phyloP scores from a whole-genome alignment of 805 yeast species.

The Schizosaccharomyces lindneri region DNA sequence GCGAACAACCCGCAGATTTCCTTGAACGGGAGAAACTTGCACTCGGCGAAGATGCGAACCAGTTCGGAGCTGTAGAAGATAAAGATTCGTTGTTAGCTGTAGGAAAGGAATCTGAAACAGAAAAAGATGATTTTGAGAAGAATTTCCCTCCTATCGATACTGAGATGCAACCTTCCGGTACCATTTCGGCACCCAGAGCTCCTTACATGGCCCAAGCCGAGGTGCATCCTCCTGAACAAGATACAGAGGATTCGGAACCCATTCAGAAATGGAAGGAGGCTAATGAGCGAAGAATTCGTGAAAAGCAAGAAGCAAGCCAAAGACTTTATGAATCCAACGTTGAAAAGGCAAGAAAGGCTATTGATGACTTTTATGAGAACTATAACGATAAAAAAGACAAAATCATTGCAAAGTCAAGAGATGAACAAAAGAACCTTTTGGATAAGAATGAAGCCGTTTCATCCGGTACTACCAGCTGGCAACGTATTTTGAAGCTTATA shows the following conservation, averaged over 20 bases:
- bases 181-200: conserved; percentile 1
- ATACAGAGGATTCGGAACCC: conserved; percentile 27
- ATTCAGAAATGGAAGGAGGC: conserved; percentile 58
- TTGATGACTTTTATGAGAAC: conserved; percentile 79
- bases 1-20: conserved; percentile 18
- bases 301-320: conserved; percentile 49
- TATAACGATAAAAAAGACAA: conserved; percentile 66
- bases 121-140: conserved; percentile 1
- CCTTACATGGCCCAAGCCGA: conserved; percentile 1
- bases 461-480: conserved; percentile 30
- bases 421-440: conserved; percentile 46
- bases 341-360: conserved; percentile 51
- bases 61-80: conserved; percentile 6
- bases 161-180: conserved; percentile 2
- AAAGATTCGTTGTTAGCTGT: not conserved
- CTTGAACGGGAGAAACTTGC: conserved; percentile 19
- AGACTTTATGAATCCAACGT: conserved; percentile 41
- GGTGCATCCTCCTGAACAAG: conserved; percentile 1
- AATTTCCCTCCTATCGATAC: not conserved
- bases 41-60: conserved; percentile 14
- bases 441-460: conserved; percentile 40
- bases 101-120: not conserved
- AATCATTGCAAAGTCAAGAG: conserved; percentile 32
- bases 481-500: conserved; percentile 29
- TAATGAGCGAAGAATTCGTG: conserved; percentile 49